Conservation (phyloP, 2,329 filamentous ascomycete species). For the Ophiognomonia clavigignenti-juglandacearum region DNA sequence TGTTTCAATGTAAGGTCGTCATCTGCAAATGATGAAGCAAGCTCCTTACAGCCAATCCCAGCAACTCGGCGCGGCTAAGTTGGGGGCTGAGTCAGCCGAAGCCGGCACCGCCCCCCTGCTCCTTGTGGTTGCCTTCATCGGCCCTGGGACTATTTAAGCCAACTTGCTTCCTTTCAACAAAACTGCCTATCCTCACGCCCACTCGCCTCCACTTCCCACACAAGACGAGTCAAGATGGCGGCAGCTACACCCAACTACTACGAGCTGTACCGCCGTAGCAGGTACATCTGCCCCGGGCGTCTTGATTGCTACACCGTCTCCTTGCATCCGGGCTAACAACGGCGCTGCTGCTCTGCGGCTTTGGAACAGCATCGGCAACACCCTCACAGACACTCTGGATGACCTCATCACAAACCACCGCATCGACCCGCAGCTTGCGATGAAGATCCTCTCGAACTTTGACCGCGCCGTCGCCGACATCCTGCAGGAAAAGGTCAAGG, state of each 20-base stretch:
- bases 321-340: conserved; percentile 16
- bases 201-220: too few relatives aligned
- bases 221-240: conserved; percentile 37
- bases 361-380: conserved; percentile 78
- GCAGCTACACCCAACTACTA: conserved; percentile 62
- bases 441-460: conserved; percentile 96
- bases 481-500: conserved; percentile 86
- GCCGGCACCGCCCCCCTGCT: background rate
- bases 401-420: conserved; percentile 90
- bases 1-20: too few relatives aligned
- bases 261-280: conserved; percentile 97
- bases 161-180: conserved; percentile 10
- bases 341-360: conserved; percentile 10
- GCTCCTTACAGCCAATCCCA: conserved; percentile 1
- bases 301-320: conserved; percentile 17
- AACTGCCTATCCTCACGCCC: conserved; percentile 17
- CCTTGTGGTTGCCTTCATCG: background rate
- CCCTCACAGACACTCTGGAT: conserved; percentile 94
- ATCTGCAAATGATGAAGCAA: too few relatives aligned
- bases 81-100: conserved; percentile 2
- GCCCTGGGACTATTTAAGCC: conserved; percentile 1
- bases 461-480: conserved; percentile 90
- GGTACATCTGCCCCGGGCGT: conserved; percentile 52
- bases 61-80: conserved; percentile 4
- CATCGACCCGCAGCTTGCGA: conserved; percentile 96